Percentiles rank a stretch among this genome's conserved stretches.
Conservation (phyloP, 176 grass and related monocot species). For the Avena atlantica region DNA sequence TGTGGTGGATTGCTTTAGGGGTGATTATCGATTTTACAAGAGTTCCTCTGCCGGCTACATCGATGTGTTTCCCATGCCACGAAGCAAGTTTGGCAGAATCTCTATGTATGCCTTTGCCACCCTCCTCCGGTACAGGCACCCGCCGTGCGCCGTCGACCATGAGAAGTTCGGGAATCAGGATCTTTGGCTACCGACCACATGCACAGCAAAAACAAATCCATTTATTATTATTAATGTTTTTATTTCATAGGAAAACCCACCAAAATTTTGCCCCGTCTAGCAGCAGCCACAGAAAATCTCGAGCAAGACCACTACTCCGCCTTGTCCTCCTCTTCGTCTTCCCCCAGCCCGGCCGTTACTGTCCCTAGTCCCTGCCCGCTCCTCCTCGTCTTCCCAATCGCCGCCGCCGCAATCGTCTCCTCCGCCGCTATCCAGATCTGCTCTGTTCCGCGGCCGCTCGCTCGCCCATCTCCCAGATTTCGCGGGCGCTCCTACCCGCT, state of each 20-base stretch:
- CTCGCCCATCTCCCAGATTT: conserved; percentile 22
- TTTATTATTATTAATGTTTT: neutral
- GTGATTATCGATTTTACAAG: too few relatives aligned
- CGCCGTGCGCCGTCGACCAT: conserved; percentile 12
- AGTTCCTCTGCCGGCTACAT: too few relatives aligned
- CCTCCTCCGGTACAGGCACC: neutral
- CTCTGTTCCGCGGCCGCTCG: neutral
- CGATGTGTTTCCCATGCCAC: too few relatives aligned
- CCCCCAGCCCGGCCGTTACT: conserved; percentile 27
- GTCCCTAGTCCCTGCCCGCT: neutral
- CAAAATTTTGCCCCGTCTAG: neutral
- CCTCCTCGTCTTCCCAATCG: neutral
- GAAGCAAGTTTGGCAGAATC: too few relatives aligned
- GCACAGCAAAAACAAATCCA: neutral
- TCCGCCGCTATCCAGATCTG: conserved; percentile 5
- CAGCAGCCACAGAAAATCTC: conserved; percentile 55
- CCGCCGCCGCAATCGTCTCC: neutral
- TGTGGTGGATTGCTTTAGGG: too few relatives aligned
- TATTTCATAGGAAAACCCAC: neutral
- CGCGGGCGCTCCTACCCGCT: neutral
- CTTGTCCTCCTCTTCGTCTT: conserved; percentile 26
- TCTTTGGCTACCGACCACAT: conserved; percentile 31
- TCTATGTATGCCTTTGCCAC: neutral
- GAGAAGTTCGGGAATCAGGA: conserved; percentile 12
- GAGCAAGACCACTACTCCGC: conserved; percentile 33